Evolutionary conservation across 2,329 filamentous ascomycete species (phyloP).

Genomic region (Ascomycota sp.): DNA sequence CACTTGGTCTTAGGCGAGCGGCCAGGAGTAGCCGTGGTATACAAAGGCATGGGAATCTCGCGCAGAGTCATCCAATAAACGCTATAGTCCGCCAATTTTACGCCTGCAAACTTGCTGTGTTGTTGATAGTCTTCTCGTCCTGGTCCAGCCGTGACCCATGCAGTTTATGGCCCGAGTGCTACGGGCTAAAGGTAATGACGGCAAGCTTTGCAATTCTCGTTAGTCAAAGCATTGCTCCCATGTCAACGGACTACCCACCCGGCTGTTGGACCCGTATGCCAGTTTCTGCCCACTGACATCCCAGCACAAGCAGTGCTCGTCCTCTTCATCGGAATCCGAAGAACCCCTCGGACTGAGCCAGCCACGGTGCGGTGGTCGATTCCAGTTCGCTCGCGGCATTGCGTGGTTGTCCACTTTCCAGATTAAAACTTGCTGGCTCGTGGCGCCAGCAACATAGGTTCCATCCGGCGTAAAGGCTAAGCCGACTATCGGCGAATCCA

Average conservation of each 20-base stretch:
- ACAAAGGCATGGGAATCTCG: no score
- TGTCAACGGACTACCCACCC: no score
- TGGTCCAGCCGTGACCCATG: no score
- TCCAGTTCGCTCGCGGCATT: conserved; percentile 41
- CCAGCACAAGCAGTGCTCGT: conserved; percentile 41
- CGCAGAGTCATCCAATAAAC: no score
- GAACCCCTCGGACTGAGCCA: conserved; percentile 37
- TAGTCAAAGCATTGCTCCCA: no score
- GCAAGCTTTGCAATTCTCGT: conserved; percentile 17
- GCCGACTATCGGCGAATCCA: conserved; percentile 35
- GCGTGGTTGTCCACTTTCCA: conserved; percentile 42
- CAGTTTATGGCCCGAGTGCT: no score
- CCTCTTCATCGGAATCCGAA: conserved; percentile 34
- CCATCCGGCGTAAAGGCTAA: conserved; percentile 44
- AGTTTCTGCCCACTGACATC: conserved; percentile 40
- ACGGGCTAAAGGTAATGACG: conserved; percentile 28
- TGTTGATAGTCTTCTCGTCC: no score
- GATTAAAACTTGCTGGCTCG: conserved; percentile 35
- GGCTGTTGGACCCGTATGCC: conserved; percentile 41
- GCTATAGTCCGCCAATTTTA: no score
- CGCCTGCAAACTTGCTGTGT: no score
- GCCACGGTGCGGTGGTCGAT: conserved; percentile 29
- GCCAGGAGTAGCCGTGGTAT: no score
- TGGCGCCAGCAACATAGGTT: conserved; percentile 40
- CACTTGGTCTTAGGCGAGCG: no score